Evolutionary conservation across 78 protist genomes (phyloP), one percentile per base, ranked within the genome.

Genomic region (slime mould (Dictyostelium discoideum)): DNA sequence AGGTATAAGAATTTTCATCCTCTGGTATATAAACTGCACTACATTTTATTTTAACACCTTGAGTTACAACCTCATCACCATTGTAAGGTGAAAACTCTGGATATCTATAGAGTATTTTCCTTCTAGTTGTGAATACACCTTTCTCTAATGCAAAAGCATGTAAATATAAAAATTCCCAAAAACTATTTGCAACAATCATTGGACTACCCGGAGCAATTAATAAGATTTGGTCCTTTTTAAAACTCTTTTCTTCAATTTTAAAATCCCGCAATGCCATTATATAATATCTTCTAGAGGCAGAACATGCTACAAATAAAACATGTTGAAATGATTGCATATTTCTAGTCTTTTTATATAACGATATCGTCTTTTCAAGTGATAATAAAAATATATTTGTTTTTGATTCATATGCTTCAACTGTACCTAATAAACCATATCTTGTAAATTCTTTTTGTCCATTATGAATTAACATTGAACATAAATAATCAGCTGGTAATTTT

Each of bases 21-120:
- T 86, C 92, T 10, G 93, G 93, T 2, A 79, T 74, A 79, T 87
- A 87, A 32, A 87, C 82, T 0, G 93, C 86, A 44, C 77, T 50
- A 26, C 81, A 85, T 44, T 87, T 87, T 1, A 87, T 46, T 67
- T 85, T 57, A n/a, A 87, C 37, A 26, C 93, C 93, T 79, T 65
- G 20, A 9, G 85, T 77, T 3, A 73, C 72, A 14, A 54, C 1
- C 2, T 2, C 46, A 10, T 80, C 80, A 10, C 78, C 63, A 4
- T 54, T 87, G 44, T 7, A 87, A 18, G 8, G 26, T 6, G 93
- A 87, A 32, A 37, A 65, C 73, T 87, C 93, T 77, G 93, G 93
- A 65, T 79, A 87, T 14, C 93, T 50, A 29, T 42, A 79, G 18
- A 87, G 72, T 69, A 63, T 16, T n/a, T 87, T 60, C 18, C 24